Conservation (phyloP, 352 stramenopile genomes). For the Phytophthora ramorum region DNA sequence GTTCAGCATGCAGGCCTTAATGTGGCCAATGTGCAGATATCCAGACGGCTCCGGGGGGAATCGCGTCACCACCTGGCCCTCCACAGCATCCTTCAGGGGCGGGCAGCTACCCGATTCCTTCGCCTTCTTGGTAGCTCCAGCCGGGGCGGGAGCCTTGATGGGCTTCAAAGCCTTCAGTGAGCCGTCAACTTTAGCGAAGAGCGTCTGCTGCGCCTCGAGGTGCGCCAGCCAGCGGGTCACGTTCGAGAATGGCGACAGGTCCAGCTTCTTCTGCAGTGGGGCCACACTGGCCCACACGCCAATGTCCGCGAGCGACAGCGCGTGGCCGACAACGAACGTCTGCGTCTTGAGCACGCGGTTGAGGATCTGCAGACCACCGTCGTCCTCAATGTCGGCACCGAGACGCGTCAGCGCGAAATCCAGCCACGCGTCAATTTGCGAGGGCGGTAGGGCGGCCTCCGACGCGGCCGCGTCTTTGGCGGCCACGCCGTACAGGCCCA, state of each 20-base stretch:
- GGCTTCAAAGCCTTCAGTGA: slow-evolving; percentile 62
- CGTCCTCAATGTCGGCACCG: slow-evolving; percentile 34
- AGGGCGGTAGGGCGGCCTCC: slow-evolving; percentile 37
- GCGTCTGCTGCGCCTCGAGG: slow-evolving; percentile 56
- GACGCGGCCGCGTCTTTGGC: slow-evolving; percentile 55
- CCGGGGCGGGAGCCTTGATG: slow-evolving; percentile 25
- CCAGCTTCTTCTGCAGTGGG: slow-evolving; percentile 49
- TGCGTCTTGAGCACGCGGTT: slow-evolving; percentile 87
- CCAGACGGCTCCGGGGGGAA: slow-evolving; percentile 99
- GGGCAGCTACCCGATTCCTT: slow-evolving; percentile 92
- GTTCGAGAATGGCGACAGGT: slow-evolving; percentile 63
- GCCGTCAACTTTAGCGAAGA: slow-evolving; percentile 62
- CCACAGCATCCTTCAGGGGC: slow-evolving; percentile 94
- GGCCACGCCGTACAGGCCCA: slow-evolving; percentile 65
- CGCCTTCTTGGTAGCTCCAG: slow-evolving; percentile 49
- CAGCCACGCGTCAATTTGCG: slow-evolving; percentile 93
- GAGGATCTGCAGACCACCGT: slow-evolving; percentile 80
- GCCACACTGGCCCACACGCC: slow-evolving; percentile 90
- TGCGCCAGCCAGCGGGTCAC: slow-evolving; percentile 80
- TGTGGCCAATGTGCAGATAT: slow-evolving; percentile 99
- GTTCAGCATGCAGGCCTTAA: slow-evolving; percentile 99
- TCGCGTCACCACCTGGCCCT: slow-evolving; percentile 96
- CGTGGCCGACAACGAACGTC: slow-evolving; percentile 95
- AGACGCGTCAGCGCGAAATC: slow-evolving; percentile 90
- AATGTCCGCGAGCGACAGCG: slow-evolving; percentile 96